Percentiles rank a stretch among this genome's conserved stretches.
Conservation (phyloP, 2,329 filamentous ascomycete genomes). For the Herpotrichia juniperi region DNA sequence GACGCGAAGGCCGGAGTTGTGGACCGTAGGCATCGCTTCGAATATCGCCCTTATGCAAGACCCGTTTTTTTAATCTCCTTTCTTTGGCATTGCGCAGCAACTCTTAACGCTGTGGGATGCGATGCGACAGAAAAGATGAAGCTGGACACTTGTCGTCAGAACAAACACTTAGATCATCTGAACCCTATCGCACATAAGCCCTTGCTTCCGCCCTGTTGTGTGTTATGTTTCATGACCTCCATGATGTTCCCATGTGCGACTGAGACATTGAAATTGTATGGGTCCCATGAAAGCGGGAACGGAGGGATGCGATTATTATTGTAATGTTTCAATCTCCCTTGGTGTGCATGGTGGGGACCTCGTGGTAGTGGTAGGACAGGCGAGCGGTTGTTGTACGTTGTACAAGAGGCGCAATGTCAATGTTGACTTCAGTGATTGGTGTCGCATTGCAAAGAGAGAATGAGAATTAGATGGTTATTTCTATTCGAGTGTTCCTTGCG, state of each 20-base stretch:
- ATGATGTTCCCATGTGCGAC: slow-evolving; percentile 1
- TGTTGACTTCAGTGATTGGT: not conserved
- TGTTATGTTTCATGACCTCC: not conserved
- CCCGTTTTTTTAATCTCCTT: no score
- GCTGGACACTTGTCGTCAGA: not conserved
- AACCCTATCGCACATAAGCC: not conserved
- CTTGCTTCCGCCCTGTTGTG: not conserved
- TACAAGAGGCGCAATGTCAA: not conserved
- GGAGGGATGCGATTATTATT: not conserved
- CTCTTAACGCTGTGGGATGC: no score
- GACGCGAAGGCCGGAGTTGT: no score
- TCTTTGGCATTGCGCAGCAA: no score
- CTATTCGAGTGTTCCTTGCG: no score
- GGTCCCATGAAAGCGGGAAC: not conserved
- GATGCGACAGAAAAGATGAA: not conserved
- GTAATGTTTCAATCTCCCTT: not conserved
- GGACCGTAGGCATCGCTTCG: no score
- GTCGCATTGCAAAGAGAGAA: not conserved
- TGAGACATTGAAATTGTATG: not conserved
- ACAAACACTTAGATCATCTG: no score
- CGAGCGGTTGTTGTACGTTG: not conserved
- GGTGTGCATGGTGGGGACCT: no score
- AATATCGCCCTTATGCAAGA: no score
- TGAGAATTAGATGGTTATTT: no score
- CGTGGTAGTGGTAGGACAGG: not conserved